Evolutionary conservation across 441 rosid species (phyloP).

Genomic region (Omphalea diandra): DNA sequence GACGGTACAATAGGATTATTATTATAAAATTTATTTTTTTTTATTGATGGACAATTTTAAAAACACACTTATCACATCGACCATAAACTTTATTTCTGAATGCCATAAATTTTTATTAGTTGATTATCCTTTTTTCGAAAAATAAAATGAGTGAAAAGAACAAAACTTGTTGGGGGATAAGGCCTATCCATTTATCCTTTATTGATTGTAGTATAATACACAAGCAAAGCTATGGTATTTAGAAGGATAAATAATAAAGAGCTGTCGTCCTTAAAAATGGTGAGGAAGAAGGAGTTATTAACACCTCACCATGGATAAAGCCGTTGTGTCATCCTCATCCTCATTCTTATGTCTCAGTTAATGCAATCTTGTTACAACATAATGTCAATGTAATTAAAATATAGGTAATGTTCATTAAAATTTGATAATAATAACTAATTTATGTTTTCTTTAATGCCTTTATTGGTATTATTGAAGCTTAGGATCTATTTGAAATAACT

Average conservation of each 20-base stretch:
- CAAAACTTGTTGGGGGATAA: constrained; percentile 1
- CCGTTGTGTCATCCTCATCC: constrained; percentile 24
- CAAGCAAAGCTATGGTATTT: neutral
- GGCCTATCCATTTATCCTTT: constrained; percentile 14
- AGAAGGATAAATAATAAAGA: constrained; percentile 8
- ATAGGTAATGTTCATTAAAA: too few species aligned
- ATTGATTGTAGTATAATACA: neutral
- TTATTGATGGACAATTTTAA: too few species aligned
- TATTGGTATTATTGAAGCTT: too few species aligned
- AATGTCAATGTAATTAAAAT: neutral
- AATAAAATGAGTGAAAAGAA: neutral
- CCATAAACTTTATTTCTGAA: too few species aligned
- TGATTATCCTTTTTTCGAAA: neutral
- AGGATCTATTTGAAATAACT: too few species aligned
- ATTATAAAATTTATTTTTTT: too few species aligned
- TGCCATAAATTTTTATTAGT: neutral
- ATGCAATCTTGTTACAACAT: neutral
- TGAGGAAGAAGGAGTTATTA: too few species aligned
- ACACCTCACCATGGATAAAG: constrained; percentile 13
- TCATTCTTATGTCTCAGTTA: constrained; percentile 12
- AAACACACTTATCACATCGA: too few species aligned
- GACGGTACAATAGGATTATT: too few species aligned
- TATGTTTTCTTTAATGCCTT: neutral
- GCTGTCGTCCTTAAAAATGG: neutral
- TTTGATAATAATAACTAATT: neutral